Conservation (phyloP, 2,329 filamentous ascomycete genomes). For the Davidsoniella eucalypti region DNA sequence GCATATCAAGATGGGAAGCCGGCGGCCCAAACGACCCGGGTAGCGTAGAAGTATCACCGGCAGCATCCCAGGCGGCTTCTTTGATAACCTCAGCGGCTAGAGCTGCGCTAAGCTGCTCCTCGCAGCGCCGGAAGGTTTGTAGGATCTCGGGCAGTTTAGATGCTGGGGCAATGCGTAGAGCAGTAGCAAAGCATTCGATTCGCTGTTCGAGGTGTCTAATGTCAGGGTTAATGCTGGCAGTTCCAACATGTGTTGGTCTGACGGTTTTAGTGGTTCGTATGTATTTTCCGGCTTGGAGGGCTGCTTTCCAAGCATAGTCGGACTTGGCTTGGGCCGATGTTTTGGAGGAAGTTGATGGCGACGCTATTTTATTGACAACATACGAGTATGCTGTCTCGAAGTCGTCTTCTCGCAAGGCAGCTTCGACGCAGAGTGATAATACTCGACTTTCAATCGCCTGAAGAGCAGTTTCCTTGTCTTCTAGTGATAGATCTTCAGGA, state of each 20-base stretch:
- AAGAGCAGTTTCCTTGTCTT: constrained; percentile 17
- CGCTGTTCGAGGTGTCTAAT: constrained; percentile 64
- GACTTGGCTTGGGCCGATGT: constrained; percentile 23
- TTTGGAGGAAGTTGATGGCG: constrained; percentile 14
- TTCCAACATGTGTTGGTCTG: constrained; percentile 42
- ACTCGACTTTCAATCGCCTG: constrained; percentile 45
- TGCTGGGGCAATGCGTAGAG: constrained; percentile 56
- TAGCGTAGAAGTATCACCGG: constrained; percentile 40
- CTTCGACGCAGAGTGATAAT: constrained; percentile 65
- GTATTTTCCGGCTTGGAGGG: constrained; percentile 63
- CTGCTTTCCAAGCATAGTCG: constrained; percentile 63
- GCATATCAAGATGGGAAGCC: background rate
- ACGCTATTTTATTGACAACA: constrained; percentile 51
- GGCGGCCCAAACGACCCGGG: constrained; percentile 35
- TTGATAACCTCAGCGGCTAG: constrained; percentile 49
- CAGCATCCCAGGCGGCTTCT: constrained; percentile 55
- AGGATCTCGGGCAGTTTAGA: constrained; percentile 58
- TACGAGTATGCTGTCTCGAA: constrained; percentile 82
- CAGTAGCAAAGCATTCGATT: constrained; percentile 62
- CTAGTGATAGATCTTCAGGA: constrained; percentile 6
- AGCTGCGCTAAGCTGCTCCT: constrained; percentile 56
- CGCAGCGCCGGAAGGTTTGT: constrained; percentile 57
- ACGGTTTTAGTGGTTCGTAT: constrained; percentile 36
- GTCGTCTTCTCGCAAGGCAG: constrained; percentile 58
- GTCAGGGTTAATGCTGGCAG: constrained; percentile 39